A percentile compares a stretch with the other conserved stretches of the same genome.
Evolutionary conservation across 805 yeast species (phyloP).

Genomic region (Schizosaccharomyces japonicus): DNA sequence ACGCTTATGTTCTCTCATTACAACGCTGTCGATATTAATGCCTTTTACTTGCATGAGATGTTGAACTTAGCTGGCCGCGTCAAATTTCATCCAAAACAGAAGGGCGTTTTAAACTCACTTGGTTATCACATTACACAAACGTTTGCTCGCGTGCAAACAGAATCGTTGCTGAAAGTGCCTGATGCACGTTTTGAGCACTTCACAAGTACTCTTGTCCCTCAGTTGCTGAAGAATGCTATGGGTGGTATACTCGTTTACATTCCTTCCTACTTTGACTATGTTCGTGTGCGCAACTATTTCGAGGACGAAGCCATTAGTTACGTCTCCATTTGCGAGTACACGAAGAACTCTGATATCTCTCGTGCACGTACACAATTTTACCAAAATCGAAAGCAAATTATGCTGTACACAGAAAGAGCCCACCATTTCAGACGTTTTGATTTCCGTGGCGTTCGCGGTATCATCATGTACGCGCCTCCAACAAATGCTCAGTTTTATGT

Average conservation of each 20-base stretch:
- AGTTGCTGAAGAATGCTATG: constrained; percentile 26
- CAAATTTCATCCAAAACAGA: constrained; percentile 17
- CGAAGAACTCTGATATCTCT: constrained; percentile 44
- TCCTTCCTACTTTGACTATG: constrained; percentile 68
- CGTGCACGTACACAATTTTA: constrained; percentile 48
- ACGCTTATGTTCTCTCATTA: constrained; percentile 53
- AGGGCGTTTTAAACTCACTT: constrained; percentile 36
- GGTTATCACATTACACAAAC: constrained; percentile 32
- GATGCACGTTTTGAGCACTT: constrained; percentile 66
- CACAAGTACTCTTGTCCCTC: constrained; percentile 47
- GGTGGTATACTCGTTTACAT: constrained; percentile 55
- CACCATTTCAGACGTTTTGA: constrained; percentile 79
- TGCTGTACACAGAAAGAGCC: constrained; percentile 82
- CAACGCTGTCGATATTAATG: constrained; percentile 59
- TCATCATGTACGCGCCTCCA: constrained; percentile 67
- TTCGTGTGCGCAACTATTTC: constrained; percentile 51
- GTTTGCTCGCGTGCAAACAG: constrained; percentile 39
- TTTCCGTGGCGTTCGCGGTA: constrained; percentile 58
- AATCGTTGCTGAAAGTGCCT: constrained; percentile 27
- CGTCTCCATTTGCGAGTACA: constrained; percentile 32
- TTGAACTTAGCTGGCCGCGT: constrained; percentile 19
- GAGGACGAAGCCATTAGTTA: constrained; percentile 29
- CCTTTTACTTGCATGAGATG: constrained; percentile 22
- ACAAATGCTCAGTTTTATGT: constrained; percentile 61
- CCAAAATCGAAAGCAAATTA: constrained; percentile 34